phyloP scores from a whole-genome alignment of 768 basidiomycete genomes.

The Phylloporus sp. region DNA sequence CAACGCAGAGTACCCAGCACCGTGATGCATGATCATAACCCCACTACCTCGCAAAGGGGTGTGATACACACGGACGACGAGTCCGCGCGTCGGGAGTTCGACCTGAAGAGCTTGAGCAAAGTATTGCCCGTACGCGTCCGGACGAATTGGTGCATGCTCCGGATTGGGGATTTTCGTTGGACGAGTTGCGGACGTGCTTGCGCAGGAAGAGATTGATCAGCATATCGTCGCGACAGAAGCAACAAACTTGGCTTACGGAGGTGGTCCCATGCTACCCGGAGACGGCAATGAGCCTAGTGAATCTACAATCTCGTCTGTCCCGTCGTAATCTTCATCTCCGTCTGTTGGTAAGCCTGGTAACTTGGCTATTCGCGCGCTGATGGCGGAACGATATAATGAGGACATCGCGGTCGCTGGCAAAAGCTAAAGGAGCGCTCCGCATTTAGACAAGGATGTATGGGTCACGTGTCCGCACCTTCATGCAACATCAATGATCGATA shows the following conservation, averaged over 20 bases:
- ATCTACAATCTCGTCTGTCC: slow-evolving; percentile 50
- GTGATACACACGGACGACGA: slow-evolving; percentile 80
- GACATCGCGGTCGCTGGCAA: slow-evolving; percentile 47
- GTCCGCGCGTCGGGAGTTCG: slow-evolving; percentile 50
- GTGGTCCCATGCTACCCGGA: slow-evolving; percentile 46
- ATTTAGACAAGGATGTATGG: too few species aligned
- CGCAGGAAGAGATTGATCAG: slow-evolving; percentile 18
- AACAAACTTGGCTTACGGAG: slow-evolving; percentile 44
- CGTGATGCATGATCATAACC: slow-evolving; percentile 90
- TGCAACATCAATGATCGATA: too few species aligned
- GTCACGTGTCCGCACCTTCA: too few species aligned
- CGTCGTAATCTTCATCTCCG: slow-evolving; percentile 39
- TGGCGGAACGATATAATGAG: slow-evolving; percentile 68
- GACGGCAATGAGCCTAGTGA: slow-evolving; percentile 56
- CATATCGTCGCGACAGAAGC: slow-evolving; percentile 1
- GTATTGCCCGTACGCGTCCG: slow-evolving; percentile 46
- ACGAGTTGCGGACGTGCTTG: slow-evolving; percentile 25
- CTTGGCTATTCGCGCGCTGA: slow-evolving; percentile 69
- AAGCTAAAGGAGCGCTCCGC: not conserved
- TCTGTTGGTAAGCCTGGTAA: slow-evolving; percentile 54
- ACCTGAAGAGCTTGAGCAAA: slow-evolving; percentile 82
- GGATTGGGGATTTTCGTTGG: slow-evolving; percentile 46
- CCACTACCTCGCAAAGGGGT: slow-evolving; percentile 58
- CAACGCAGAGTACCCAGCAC: slow-evolving; percentile 87
- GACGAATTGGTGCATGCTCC: slow-evolving; percentile 73